phyloP scores from a whole-genome alignment of 2,329 filamentous ascomycete species.

The Rugonectria rugulosa region DNA sequence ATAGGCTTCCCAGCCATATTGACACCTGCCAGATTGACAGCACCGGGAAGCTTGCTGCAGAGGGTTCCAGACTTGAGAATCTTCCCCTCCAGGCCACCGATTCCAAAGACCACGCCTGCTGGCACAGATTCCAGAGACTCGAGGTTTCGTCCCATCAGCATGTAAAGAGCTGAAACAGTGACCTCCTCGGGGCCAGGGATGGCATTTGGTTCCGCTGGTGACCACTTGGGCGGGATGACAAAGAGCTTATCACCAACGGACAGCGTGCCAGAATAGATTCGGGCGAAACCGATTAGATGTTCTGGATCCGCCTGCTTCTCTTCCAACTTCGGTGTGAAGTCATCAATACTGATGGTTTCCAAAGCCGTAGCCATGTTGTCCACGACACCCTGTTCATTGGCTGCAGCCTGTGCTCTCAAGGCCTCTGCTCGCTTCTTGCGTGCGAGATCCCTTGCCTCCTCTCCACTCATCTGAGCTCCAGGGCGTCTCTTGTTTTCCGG shows the following conservation, averaged over 20 bases:
- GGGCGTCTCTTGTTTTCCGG: constrained; percentile 80
- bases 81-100: constrained; percentile 88
- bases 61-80: constrained; percentile 96
- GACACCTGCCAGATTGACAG: constrained; percentile 89
- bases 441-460: constrained; percentile 88
- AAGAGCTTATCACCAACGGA: constrained; percentile 91
- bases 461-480: constrained; percentile 76
- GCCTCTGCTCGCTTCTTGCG: constrained; percentile 90
- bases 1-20: constrained; percentile 84
- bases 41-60: constrained; percentile 85
- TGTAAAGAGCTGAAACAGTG: constrained; percentile 86
- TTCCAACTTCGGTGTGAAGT: constrained; percentile 54
- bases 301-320: constrained; percentile 76
- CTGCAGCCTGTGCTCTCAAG: constrained; percentile 75
- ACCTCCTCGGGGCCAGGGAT: constrained; percentile 80
- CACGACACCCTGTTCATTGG: constrained; percentile 57
- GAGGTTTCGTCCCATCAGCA: constrained; percentile 92
- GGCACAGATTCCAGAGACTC: constrained; percentile 86
- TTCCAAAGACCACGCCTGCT: constrained; percentile 93
- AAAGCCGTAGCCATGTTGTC: constrained; percentile 68
- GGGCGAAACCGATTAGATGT: constrained; percentile 91
- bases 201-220: constrained; percentile 77
- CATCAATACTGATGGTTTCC: constrained; percentile 66
- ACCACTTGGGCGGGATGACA: constrained; percentile 92
- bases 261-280: constrained; percentile 90